Evolutionary conservation across 2,329 filamentous ascomycete species (phyloP), one percentile per base, ranked within the genome.

Genomic region (Neodidymelliopsis sp.): DNA sequence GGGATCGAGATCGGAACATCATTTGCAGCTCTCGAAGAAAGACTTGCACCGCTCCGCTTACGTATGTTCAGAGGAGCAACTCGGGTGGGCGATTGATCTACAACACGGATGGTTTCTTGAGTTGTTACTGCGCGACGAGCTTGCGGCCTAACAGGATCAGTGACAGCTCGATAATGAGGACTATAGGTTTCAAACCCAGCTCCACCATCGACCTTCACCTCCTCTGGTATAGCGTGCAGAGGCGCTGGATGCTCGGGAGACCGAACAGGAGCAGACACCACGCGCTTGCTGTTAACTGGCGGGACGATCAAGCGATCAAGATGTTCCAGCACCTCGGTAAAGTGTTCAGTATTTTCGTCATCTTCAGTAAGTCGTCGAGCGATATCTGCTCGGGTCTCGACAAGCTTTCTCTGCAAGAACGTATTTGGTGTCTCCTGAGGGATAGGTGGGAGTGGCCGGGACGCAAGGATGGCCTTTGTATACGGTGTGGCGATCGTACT

Each of bases 301-400:
- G 77, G 77, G 37, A 79, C 71, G 54, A 85, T 82, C 19, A 85
- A 70, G 13, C 78, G 77, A 66, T 86, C 83, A 10, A 86, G 75
- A 53, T 85, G 80, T 7, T 78, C 78, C 34, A 88, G 81, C 18
- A 88, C 79, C 35, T 84, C 80, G 23, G 82, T 78, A 30, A 86
- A 76, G 50, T 84, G 80, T 4, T 75, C 74, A 53, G 79, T 70
- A 71, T 74, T 66, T 60, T 77, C 58, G 61, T 74, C 59, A 62
- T 77, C 61, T 62, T 77, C 78, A 18, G 72, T 76, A 16, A 77
- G 76, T 40, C 80, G 77, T 43, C 79, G 77, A 24, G 82, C 78
- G 22, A 87, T 75, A 54, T 81, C 81, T 25, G 79, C 78, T 15
- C 84, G 79, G 8, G 81, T 84, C 62, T 86, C 83, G 6, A 78